Percentiles rank a stretch among this genome's conserved stretches.
Conservation (phyloP, 768 basidiomycete species). For the Agaricus subrufescens region DNA sequence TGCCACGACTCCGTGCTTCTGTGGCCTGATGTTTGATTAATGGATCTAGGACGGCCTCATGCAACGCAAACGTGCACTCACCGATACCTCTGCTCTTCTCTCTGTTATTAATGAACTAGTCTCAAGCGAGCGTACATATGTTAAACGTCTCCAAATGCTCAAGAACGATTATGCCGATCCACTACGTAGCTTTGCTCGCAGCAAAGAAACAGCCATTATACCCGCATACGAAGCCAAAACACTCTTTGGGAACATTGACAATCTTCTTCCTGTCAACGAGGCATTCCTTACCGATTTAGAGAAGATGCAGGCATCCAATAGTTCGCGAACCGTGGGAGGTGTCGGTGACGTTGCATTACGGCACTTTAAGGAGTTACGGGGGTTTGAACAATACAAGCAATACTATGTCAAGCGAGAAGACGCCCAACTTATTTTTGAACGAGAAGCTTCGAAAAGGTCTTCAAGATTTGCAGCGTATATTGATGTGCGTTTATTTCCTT, state of each 20-base stretch:
- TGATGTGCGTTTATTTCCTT: conserved; percentile 53
- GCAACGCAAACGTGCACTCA: conserved; percentile 55
- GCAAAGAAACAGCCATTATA: conserved; percentile 83
- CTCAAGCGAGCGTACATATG: conserved; percentile 85
- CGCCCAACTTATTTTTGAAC: conserved; percentile 83
- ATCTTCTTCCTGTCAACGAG: conserved; percentile 83
- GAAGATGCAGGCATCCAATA: conserved; percentile 64
- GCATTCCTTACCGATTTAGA: conserved; percentile 82
- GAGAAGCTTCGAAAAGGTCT: conserved; percentile 73
- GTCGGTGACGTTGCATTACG: conserved; percentile 83
- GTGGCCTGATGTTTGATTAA: not conserved
- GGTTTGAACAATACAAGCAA: conserved; percentile 88
- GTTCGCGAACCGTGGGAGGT: conserved; percentile 48
- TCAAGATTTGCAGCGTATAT: conserved; percentile 84
- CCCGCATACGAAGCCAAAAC: conserved; percentile 88
- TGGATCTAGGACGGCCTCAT: conserved; percentile 29
- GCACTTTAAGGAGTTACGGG: conserved; percentile 80
- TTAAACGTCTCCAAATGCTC: conserved; percentile 75
- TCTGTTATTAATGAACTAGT: conserved; percentile 85
- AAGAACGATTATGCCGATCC: conserved; percentile 91
- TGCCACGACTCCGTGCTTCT: not conserved
- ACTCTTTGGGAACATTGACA: conserved; percentile 92
- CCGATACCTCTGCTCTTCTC: conserved; percentile 60
- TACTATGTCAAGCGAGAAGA: conserved; percentile 94
- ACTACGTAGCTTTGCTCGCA: conserved; percentile 77